Evolutionary conservation across 2,329 filamentous ascomycete species (phyloP).

Genomic region (Cadophora luteo-olivacea): DNA sequence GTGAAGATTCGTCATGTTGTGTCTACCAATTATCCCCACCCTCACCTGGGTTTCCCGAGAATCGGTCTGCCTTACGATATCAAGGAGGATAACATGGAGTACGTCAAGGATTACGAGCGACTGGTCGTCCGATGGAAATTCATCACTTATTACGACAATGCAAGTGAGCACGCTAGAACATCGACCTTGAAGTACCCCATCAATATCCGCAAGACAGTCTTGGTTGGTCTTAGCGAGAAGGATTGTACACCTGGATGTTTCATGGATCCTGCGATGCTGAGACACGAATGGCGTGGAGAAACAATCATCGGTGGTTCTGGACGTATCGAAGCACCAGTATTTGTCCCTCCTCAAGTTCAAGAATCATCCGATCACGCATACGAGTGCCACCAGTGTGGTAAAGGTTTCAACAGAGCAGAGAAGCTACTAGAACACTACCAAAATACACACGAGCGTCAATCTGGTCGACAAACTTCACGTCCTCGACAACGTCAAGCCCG

Average conservation of each 20-base stretch:
- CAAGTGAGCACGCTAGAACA: constrained; percentile 1
- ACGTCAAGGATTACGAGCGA: constrained; percentile 8
- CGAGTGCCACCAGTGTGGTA: constrained; percentile 7
- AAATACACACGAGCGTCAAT: background rate
- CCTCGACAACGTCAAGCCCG: background rate
- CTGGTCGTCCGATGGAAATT: constrained; percentile 19
- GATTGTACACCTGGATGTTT: constrained; percentile 24
- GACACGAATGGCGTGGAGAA: constrained; percentile 27
- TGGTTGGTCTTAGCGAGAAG: constrained; percentile 13
- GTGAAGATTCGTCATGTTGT: constrained; percentile 51
- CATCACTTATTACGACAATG: constrained; percentile 20
- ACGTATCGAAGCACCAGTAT: background rate
- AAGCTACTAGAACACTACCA: constrained; percentile 10
- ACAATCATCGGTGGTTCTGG: constrained; percentile 26
- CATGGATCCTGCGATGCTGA: background rate
- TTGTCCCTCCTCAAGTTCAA: background rate
- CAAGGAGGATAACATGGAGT: background rate
- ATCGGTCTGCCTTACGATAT: background rate
- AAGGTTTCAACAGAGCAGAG: background rate
- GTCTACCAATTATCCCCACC: constrained; percentile 61
- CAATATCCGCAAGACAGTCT: constrained; percentile 1
- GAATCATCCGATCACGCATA: background rate
- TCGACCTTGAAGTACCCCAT: background rate
- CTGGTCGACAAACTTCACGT: background rate
- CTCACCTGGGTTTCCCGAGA: constrained; percentile 36